Percentiles rank a stretch among this genome's conserved stretches.
Evolutionary conservation across 2,329 filamentous ascomycete species (phyloP).

Genomic region (Sphaerulina musiva): DNA sequence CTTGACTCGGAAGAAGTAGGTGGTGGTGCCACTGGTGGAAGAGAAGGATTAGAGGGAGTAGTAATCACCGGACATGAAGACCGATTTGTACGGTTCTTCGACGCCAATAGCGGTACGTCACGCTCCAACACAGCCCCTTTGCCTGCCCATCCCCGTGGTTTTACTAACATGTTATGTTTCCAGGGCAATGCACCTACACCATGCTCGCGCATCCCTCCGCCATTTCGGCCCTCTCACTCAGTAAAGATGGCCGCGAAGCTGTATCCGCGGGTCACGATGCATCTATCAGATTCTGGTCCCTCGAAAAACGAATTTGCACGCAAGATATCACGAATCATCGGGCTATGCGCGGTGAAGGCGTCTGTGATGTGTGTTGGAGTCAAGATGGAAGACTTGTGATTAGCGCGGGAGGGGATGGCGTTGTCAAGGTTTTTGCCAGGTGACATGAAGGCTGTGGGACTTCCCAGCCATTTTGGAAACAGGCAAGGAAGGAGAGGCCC

Average conservation of each 20-base stretch:
- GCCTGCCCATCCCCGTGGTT: neutral
- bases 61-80: constrained; percentile 97
- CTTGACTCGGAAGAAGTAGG: constrained; percentile 69
- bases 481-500: neutral
- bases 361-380: constrained; percentile 92
- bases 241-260: constrained; percentile 86
- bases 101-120: constrained; percentile 91
- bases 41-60: constrained; percentile 71
- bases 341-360: constrained; percentile 90
- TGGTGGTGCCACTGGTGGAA: constrained; percentile 77
- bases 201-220: constrained; percentile 95
- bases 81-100: constrained; percentile 91
- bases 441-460: constrained; percentile 5
- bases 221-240: constrained; percentile 85
- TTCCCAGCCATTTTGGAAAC: neutral
- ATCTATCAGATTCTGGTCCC: constrained; percentile 89
- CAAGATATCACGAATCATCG: constrained; percentile 92
- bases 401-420: constrained; percentile 86
- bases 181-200: constrained; percentile 97
- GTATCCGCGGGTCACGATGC: constrained; percentile 95
- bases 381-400: constrained; percentile 92
- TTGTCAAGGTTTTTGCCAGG: constrained; percentile 79
- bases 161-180: constrained; percentile 16
- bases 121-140: too few species aligned
- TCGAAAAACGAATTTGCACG: constrained; percentile 90